Evolutionary conservation across 257 asterid genomes (phyloP).

Genomic region (Orobanche coerulescens): DNA sequence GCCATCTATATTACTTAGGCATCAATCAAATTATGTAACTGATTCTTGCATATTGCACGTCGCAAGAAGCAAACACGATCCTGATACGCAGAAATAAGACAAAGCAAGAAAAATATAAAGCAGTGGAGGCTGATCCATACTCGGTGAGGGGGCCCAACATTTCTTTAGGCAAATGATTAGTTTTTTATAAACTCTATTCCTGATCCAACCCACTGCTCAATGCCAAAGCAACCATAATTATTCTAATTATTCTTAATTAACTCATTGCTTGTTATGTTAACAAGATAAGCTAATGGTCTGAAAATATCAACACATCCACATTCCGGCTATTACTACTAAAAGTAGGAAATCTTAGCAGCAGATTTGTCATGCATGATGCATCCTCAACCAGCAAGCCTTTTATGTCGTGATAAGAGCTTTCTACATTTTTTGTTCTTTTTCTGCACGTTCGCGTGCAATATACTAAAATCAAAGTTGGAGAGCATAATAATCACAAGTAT

Average conservation of each 20-base stretch:
- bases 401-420: not conserved
- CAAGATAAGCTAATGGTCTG: not conserved
- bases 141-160: too few relatives aligned
- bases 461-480: slow-evolving; percentile 1
- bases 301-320: not conserved
- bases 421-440: not conserved
- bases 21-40: not conserved
- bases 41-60: not conserved
- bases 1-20: not conserved
- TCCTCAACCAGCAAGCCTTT: slow-evolving; percentile 1
- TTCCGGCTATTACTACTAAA: slow-evolving; percentile 8
- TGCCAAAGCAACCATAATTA: slow-evolving; percentile 1
- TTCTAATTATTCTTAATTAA: not conserved
- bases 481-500: not conserved
- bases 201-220: not conserved
- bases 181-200: not conserved
- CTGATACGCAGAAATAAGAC: too few relatives aligned
- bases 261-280: not conserved
- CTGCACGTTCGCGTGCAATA: slow-evolving; percentile 10
- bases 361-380: not conserved
- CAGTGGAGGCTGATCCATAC: too few relatives aligned
- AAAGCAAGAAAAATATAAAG: too few relatives aligned
- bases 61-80: not conserved
- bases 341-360: not conserved
- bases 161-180: not conserved